Base-by-base conservation (phyloP, 2,329 filamentous ascomycete genomes). In the Aspergillus ruber region DNA sequence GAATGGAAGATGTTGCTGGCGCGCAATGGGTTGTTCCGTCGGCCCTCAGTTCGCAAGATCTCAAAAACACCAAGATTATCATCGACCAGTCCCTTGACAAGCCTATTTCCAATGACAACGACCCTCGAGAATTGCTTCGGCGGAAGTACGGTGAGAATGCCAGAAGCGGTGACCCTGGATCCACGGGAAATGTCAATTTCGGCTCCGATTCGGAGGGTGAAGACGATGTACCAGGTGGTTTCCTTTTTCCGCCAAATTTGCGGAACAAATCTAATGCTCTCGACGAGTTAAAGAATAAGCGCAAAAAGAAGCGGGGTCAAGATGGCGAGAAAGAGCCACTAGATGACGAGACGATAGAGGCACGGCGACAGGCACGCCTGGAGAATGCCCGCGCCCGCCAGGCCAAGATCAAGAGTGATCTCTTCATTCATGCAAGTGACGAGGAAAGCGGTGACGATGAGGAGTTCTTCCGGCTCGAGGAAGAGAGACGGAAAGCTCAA, bases 381-480 rank as follows among this genome's bases (percentile, higher is more conserved):
- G 75, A 83, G 45, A 85, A 81, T 55, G 84, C 95, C 55, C 72
- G 80, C n/a, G 88, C 90, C 60, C 90, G 90, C 68, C 78, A 82
- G 43, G 75, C 76, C 27, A 86, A 85, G 63, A 86, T 93, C 70
- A 97, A 96, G 74, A 94, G 87, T 59, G 83, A 84, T 20, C 70
- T 91, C 35, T 91, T 83, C 59, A 86, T 98, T 44, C 81, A 85
- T 49, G 83, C 85, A 33, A 89, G 86, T 56, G 93, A 97, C 63
- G 93, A 97, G 45, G 90, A 95, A 56, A 84, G 80, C n/a, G 89
- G 95, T 60, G 82, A 79, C 29, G 81, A 87, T 67, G 74, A 64
- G 18, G 82, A 80, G 17, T 96, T 96, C 69, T 96, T 91, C 67
- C 82, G 78, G 2, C 77, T 80, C 13, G 90, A 96, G 68, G 82